Evolutionary conservation across 305 asterid genomes (phyloP).

Genomic region (Solanum hybrid): DNA sequence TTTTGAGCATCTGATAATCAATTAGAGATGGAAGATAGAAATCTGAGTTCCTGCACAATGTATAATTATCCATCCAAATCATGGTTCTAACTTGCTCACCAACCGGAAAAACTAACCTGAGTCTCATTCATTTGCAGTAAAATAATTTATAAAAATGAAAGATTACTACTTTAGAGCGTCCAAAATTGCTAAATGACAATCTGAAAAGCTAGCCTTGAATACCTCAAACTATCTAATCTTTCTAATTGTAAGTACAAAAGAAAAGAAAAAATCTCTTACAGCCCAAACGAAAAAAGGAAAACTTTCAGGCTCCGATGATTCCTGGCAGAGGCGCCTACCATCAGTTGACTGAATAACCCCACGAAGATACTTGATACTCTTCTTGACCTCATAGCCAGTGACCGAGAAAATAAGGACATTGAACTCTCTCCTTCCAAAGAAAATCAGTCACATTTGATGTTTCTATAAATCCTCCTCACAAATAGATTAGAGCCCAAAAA

Average conservation of each 20-base stretch:
- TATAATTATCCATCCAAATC: background rate
- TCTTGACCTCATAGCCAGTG: slow-evolving; percentile 2
- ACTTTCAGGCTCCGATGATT: slow-evolving; percentile 14
- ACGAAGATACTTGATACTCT: background rate
- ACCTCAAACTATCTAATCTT: background rate
- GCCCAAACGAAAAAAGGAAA: slow-evolving; percentile 4
- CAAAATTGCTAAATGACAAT: background rate
- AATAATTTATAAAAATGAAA: background rate
- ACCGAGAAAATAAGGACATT: background rate
- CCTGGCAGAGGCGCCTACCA: slow-evolving; percentile 10
- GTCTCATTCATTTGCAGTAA: background rate
- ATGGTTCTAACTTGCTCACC: background rate
- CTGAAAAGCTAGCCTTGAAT: background rate
- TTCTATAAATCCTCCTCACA: background rate
- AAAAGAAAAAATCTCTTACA: slow-evolving; percentile 10
- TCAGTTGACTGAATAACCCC: background rate
- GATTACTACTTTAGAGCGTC: background rate
- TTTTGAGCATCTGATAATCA: background rate
- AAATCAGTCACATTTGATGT: background rate
- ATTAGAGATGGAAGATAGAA: background rate
- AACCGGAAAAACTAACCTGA: background rate
- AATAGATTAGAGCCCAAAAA: background rate
- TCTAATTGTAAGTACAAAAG: background rate
- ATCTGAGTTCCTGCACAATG: background rate
- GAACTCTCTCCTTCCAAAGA: background rate